Evolutionary conservation across 2,329 filamentous ascomycete genomes (phyloP).

Genomic region (Myriosclerotinia duriaeana): DNA sequence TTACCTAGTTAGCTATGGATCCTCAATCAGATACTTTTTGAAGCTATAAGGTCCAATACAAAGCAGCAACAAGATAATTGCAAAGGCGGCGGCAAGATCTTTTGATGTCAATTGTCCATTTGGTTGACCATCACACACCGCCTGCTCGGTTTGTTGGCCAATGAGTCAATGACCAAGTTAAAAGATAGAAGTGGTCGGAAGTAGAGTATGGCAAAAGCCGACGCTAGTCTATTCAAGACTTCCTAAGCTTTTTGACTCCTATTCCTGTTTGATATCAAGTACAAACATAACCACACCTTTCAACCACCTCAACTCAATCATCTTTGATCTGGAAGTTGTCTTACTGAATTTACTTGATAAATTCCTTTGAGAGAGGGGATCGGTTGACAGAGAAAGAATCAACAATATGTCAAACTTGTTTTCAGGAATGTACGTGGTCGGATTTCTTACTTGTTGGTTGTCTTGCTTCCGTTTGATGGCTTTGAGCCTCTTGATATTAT

Average conservation of each 20-base stretch:
- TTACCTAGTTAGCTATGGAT: not conserved
- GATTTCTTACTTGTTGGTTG: conserved; percentile 18
- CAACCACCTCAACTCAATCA: conserved; percentile 6
- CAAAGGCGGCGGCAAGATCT: not conserved
- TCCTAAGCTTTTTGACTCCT: conserved; percentile 24
- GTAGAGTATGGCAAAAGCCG: conserved; percentile 17
- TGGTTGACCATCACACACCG: not conserved
- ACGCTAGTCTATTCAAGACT: conserved; percentile 20
- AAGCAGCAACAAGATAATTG: not conserved
- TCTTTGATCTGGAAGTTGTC: conserved; percentile 9
- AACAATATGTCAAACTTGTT: conserved; percentile 41
- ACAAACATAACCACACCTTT: conserved; percentile 7
- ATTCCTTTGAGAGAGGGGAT: not conserved
- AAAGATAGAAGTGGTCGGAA: conserved; percentile 12
- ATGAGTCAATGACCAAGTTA: conserved; percentile 21
- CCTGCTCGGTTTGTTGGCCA: conserved; percentile 16
- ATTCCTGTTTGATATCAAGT: conserved; percentile 24
- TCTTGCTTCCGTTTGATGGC: conserved; percentile 18
- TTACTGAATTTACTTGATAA: not conserved
- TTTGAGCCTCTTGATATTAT: not conserved
- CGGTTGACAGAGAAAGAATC: conserved; percentile 3
- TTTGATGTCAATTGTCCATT: not conserved
- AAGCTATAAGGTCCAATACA: not conserved
- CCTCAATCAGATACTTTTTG: too few relatives aligned
- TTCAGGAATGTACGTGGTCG: conserved; percentile 41